A percentile compares a stretch with the other conserved stretches of the same genome.
These are phyloP conservation scores for Solanum bulbocastanum DNA, from an alignment of 257 asterid genomes.

Conservation along the genomic window DNA sequence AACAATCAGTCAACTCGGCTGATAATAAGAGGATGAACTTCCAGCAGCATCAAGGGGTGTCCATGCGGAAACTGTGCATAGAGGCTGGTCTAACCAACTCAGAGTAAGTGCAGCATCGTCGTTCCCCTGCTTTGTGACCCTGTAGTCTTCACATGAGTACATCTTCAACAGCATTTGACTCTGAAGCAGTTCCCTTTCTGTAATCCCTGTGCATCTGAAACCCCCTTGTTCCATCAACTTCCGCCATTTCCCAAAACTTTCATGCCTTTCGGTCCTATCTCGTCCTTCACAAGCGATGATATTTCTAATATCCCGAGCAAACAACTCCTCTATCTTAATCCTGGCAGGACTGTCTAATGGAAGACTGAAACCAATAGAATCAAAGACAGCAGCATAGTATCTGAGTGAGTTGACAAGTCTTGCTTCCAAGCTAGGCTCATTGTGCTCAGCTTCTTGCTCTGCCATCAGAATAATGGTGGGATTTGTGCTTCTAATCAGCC, in stretches of 20 bases:
- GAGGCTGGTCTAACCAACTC: slow-evolving; percentile 74
- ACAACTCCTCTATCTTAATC: slow-evolving; percentile 73
- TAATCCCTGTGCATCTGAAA: slow-evolving; percentile 31
- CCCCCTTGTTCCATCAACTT: slow-evolving; percentile 65
- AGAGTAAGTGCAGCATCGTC: slow-evolving; percentile 35
- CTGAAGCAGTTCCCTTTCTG: slow-evolving; percentile 61
- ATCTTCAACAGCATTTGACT: slow-evolving; percentile 74
- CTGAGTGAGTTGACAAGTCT: slow-evolving; percentile 49
- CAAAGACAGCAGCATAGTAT: slow-evolving; percentile 75
- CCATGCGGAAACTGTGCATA: slow-evolving; percentile 74
- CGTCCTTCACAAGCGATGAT: slow-evolving; percentile 72
- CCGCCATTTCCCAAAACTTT: slow-evolving; percentile 44
- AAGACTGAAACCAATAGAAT: slow-evolving; percentile 49
- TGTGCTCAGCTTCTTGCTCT: slow-evolving; percentile 80
- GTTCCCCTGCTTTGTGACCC: slow-evolving; percentile 32
- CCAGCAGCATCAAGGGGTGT: slow-evolving; percentile 41
- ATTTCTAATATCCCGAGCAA: slow-evolving; percentile 57
- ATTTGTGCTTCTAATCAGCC: slow-evolving; percentile 70
- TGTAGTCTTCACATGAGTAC: slow-evolving; percentile 36
- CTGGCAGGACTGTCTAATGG: slow-evolving; percentile 45
- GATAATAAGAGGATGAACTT: slow-evolving; percentile 25
- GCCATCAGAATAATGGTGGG: slow-evolving; percentile 53
- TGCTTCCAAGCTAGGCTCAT: slow-evolving; percentile 40
- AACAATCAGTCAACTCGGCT: not conserved
- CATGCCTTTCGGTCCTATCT: slow-evolving; percentile 76